Conservation (phyloP, 257 asterid species). For the Scutellaria baicalensis region DNA sequence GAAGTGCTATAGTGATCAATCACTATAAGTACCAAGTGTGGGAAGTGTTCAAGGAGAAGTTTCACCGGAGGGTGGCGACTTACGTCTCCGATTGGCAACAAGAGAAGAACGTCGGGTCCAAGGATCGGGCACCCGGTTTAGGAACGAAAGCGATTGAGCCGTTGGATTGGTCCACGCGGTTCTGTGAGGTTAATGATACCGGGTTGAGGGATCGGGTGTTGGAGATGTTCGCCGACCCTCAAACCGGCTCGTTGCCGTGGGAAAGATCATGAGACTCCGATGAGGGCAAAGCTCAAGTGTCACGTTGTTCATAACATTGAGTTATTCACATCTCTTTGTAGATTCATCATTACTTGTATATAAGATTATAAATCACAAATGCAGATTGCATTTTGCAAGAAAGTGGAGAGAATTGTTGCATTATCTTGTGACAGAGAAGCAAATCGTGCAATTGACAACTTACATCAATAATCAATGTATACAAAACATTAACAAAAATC, state of each 20-base stretch:
- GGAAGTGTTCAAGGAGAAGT: slow-evolving; percentile 80
- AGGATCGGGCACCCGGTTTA: slow-evolving; percentile 68
- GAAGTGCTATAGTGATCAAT: slow-evolving; percentile 43
- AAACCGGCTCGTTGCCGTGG: slow-evolving; percentile 60
- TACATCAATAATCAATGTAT: too few relatives aligned
- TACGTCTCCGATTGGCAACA: slow-evolving; percentile 83
- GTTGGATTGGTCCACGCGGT: slow-evolving; percentile 48
- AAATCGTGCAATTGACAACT: too few relatives aligned
- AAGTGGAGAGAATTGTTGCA: too few relatives aligned
- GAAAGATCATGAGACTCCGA: slow-evolving; percentile 16
- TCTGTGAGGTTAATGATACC: slow-evolving; percentile 62
- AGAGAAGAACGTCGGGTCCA: slow-evolving; percentile 50
- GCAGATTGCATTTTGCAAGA: not conserved
- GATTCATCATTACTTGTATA: slow-evolving; percentile 14
- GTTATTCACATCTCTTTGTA: not conserved
- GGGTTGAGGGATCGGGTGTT: slow-evolving; percentile 39
- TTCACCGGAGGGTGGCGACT: slow-evolving; percentile 63
- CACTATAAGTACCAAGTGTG: slow-evolving; percentile 87
- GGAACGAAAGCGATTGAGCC: slow-evolving; percentile 77
- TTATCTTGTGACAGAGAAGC: too few relatives aligned
- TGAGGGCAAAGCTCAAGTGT: not conserved
- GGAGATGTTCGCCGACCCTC: slow-evolving; percentile 25
- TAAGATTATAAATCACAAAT: not conserved
- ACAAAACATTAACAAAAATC: too few relatives aligned
- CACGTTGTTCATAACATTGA: not conserved